Evolutionary conservation across 352 stramenopile genomes (phyloP), one percentile per base, ranked within the genome.

Genomic region (Phytopythium aichiense): DNA sequence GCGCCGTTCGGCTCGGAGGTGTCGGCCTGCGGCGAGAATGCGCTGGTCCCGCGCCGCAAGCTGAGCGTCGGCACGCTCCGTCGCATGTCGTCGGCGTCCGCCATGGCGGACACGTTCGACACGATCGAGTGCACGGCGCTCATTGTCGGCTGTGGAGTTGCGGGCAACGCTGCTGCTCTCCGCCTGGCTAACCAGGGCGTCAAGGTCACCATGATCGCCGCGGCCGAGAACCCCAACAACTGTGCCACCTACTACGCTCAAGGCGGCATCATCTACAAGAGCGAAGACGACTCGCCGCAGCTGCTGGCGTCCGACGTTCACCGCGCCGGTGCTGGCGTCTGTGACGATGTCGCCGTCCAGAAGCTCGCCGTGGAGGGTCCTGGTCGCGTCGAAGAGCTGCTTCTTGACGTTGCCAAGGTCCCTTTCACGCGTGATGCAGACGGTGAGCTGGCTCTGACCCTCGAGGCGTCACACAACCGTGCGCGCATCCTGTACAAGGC

Each of bases 201-300:
- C 53, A 78, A 79, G 30, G 87, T 96, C n/a, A 92, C 81, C 0
- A 90, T 96, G 76, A 63, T 96, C 23, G 69, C 84, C 16, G 80
- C 85, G 11, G 80, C 87, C 1, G 63, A 87, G 48, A 72, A 96
- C 62, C 74, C 76, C 18, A 78, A 87, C 66, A 86, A 98, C 72
- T 98, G 93, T 71, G 98, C 98, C 61, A 98, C 89, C 2, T 98
- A 94, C 65, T 98, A 94, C 78, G 95, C 95, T 5, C 95, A 98
- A 67, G 95, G 95, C 30, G 95, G 95, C 7, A 98, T 98, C 64
- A 98, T 98, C 61, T 98, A 98, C 79, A 92, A 93, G 65, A 79
- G 82, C 35, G 61, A 79, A 31, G 86, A 96, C 60, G 94, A 98
- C 69, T 87, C 88, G 23, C 87, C 92, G 0, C 72, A 82, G 9